Conservation (phyloP, 805 yeast genomes). For the Jamesozyma jinghongensis region DNA sequence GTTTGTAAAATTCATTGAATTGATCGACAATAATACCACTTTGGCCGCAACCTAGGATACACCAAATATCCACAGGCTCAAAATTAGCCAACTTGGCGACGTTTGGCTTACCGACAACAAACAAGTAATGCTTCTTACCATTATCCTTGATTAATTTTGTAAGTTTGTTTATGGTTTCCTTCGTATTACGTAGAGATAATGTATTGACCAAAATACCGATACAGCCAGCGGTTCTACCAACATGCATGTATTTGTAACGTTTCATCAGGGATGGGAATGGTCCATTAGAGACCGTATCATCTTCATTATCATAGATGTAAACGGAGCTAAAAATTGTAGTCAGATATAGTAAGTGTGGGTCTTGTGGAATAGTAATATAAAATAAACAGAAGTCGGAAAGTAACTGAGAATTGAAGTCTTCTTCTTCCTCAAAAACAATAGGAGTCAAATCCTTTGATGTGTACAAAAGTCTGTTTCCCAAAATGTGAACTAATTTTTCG, state of each 20-base stretch:
- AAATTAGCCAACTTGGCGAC: slow-evolving; percentile 95
- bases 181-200: slow-evolving; percentile 68
- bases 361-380: slow-evolving; percentile 64
- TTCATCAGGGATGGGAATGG: slow-evolving; percentile 75
- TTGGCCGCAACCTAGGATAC: slow-evolving; percentile 87
- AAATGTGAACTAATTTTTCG: slow-evolving; percentile 20
- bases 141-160: slow-evolving; percentile 55
- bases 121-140: slow-evolving; percentile 85
- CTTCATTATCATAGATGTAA: slow-evolving; percentile 39
- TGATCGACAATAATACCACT: slow-evolving; percentile 85
- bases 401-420: slow-evolving; percentile 4
- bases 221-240: slow-evolving; percentile 86
- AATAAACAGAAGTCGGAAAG: slow-evolving; percentile 49
- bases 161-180: slow-evolving; percentile 52
- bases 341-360: slow-evolving; percentile 68
- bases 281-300: slow-evolving; percentile 34
- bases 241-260: slow-evolving; percentile 76
- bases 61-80: slow-evolving; percentile 92
- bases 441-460: slow-evolving; percentile 7
- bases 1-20: slow-evolving; percentile 72
- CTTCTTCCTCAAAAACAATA: slow-evolving; percentile 8
- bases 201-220: slow-evolving; percentile 89
- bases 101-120: slow-evolving; percentile 96
- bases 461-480: slow-evolving; percentile 27
- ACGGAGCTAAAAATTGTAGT: slow-evolving; percentile 59